Evolutionary conservation across 768 basidiomycete species (phyloP).

Genomic region (Hydnomerulius pinastri): DNA sequence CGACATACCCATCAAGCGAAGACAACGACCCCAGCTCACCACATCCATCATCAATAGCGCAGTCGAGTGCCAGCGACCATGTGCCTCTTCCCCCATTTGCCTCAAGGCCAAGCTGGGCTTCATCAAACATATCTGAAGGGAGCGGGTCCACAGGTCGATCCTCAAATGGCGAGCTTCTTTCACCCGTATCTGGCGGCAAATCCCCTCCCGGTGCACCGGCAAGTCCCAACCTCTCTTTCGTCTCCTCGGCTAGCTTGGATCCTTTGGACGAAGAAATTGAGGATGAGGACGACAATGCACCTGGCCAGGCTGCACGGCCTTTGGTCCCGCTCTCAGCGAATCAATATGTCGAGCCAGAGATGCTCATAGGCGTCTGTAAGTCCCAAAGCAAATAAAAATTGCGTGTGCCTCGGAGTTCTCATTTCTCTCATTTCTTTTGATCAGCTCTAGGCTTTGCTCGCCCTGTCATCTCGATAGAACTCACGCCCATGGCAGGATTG

Average conservation of each 20-base stretch:
- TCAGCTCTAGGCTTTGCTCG: constrained; percentile 68
- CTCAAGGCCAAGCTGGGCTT: constrained; percentile 22
- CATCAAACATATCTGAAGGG: constrained; percentile 28
- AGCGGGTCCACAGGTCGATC: constrained; percentile 13
- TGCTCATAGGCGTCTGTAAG: constrained; percentile 66
- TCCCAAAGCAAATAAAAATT: constrained; percentile 29
- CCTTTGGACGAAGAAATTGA: constrained; percentile 21
- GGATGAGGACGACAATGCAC: constrained; percentile 12
- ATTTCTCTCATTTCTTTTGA: constrained; percentile 6
- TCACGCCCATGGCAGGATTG: constrained; percentile 48
- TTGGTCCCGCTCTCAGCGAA: constrained; percentile 27
- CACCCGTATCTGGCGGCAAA: constrained; percentile 13
- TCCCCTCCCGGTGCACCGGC: constrained; percentile 19
- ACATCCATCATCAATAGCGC: constrained; percentile 13
- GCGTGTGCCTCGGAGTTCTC: no score
- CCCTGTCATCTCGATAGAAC: constrained; percentile 52
- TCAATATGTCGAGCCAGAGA: constrained; percentile 57
- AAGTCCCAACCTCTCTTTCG: constrained; percentile 26
- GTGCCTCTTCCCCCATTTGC: constrained; percentile 12
- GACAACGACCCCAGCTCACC: constrained; percentile 8
- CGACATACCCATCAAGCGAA: constrained; percentile 16
- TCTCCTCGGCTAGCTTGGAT: constrained; percentile 14
- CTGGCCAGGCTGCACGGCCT: constrained; percentile 17
- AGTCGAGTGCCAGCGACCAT: constrained; percentile 17
- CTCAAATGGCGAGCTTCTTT: constrained; percentile 13